phyloP scores from a whole-genome alignment of 2,329 filamentous ascomycete species.

The Coleophoma crateriformis region DNA sequence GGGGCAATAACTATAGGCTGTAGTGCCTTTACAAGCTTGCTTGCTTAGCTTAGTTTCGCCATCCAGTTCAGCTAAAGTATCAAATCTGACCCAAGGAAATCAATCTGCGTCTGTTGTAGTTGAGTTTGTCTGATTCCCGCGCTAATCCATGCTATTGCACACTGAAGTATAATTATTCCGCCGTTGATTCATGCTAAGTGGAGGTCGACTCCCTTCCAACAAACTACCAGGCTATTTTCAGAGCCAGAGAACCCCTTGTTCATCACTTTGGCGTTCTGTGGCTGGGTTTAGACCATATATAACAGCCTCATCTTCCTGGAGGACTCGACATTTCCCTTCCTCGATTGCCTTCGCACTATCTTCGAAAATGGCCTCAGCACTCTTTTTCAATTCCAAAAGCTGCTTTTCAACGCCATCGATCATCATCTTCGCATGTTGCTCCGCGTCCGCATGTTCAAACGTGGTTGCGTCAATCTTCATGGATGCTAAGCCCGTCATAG shows the following conservation, averaged over 20 bases:
- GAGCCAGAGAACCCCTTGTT: background rate
- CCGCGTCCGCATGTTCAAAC: conserved; percentile 3
- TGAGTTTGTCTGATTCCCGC: too few relatives aligned
- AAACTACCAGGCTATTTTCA: background rate
- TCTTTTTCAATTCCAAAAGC: conserved; percentile 13
- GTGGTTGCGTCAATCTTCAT: background rate
- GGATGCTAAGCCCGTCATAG: conserved; percentile 1
- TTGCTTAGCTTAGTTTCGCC: too few relatives aligned
- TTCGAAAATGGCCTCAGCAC: conserved; percentile 15
- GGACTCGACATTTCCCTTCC: conserved; percentile 8
- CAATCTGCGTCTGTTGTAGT: too few relatives aligned
- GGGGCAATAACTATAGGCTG: too few relatives aligned
- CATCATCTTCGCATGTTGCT: conserved; percentile 1
- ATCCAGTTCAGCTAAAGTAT: too few relatives aligned
- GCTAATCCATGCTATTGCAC: too few relatives aligned
- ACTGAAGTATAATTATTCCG: too few relatives aligned
- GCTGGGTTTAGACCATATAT: background rate
- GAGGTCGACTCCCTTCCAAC: too few relatives aligned
- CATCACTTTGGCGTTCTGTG: background rate
- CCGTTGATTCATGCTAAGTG: too few relatives aligned
- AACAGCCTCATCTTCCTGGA: background rate
- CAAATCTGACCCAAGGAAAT: too few relatives aligned
- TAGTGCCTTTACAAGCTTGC: too few relatives aligned
- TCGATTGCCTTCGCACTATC: conserved; percentile 10
- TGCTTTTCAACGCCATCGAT: conserved; percentile 4